Evolutionary conservation across 805 yeast species (phyloP), one percentile per base, ranked within the genome.

Genomic region (Priceomyces fermenticarens): DNA sequence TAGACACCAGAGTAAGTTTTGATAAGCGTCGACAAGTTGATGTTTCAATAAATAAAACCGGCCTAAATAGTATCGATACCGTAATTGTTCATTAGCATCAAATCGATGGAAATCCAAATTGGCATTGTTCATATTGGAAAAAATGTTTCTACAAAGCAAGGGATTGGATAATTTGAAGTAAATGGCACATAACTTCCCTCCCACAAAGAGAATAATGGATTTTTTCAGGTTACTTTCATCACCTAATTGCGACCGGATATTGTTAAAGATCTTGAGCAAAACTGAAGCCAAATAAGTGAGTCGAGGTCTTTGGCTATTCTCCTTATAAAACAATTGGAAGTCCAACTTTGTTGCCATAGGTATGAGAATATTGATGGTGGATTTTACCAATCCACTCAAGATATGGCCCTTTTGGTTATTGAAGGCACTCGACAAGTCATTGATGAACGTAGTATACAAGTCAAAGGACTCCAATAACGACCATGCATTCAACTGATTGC

Each of bases 111-210:
- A 69, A 30, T 64, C 67, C 30, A 80, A 59, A 16, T 65, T 62
- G 13, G 81, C 67, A 36, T 77, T 75, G 48, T 74, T 77, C 65
- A 81, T 73, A 54, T 80, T 81, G 27, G 82, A 72, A 51, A 80
- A 79, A 30, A 81, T 78, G 49, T 81, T 80, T 28, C 79, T 71
- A 57, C 86, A 81, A 12, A 79, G 59, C 48, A 79, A 63, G 4
- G 85, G 83, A 25, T 75, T 77, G 25, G 68, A 73, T 15, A 81
- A 70, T 30, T 57, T 62, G 53, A 77, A 81, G 55, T 83, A 83
- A 4, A 78, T 60, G 41, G 75, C 69, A 53, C 85, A 81, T 37
- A 83, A 61, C 42, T 66, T 65, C 28, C 68, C 70, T 1, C 85
- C 83, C 10, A 81, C 61, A 48, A 67, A 77, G 16, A 83, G 53